Evolutionary conservation across 78 protist genomes (phyloP).

Genomic region (Ministeria vibrans): DNA sequence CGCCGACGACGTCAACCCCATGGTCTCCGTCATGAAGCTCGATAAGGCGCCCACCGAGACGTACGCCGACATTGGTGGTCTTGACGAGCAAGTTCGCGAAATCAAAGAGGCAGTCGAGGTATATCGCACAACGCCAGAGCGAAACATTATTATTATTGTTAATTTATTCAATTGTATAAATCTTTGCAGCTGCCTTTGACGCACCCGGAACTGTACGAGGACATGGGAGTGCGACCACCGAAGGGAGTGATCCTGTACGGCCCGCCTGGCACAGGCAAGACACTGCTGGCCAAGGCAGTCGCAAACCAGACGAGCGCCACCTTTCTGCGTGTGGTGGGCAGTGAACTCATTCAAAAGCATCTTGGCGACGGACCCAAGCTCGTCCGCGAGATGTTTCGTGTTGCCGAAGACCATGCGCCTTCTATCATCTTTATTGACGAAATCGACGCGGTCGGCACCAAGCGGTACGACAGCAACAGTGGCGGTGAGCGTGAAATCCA

Average conservation of each 20-base stretch:
- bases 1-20: slow-evolving; percentile 93
- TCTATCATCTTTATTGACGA: slow-evolving; percentile 99
- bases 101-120: slow-evolving; percentile 88
- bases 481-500: slow-evolving; percentile 98
- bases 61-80: slow-evolving; percentile 98
- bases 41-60: slow-evolving; percentile 98
- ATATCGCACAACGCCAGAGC: too few species aligned
- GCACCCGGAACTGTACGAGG: slow-evolving; percentile 82
- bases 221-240: slow-evolving; percentile 88
- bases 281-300: slow-evolving; percentile 99
- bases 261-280: slow-evolving; percentile 97
- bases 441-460: slow-evolving; percentile 99
- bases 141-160: too few species aligned
- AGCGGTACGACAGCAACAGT: slow-evolving; percentile 78
- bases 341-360: slow-evolving; percentile 98
- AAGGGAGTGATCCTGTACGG: slow-evolving; percentile 87
- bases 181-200: slow-evolving; percentile 97
- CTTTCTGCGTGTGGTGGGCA: slow-evolving; percentile 97
- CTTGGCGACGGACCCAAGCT: slow-evolving; percentile 99
- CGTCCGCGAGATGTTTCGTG: slow-evolving; percentile 92
- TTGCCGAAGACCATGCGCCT: slow-evolving; percentile 96
- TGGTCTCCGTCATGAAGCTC: slow-evolving; percentile 98
- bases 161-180: slow-evolving; percentile 87
- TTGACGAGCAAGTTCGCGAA: slow-evolving; percentile 95
- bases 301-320: slow-evolving; percentile 99